Evolutionary conservation across 768 basidiomycete species (phyloP), one percentile per base, ranked within the genome.

Genomic region (Scleroderma bovista): DNA sequence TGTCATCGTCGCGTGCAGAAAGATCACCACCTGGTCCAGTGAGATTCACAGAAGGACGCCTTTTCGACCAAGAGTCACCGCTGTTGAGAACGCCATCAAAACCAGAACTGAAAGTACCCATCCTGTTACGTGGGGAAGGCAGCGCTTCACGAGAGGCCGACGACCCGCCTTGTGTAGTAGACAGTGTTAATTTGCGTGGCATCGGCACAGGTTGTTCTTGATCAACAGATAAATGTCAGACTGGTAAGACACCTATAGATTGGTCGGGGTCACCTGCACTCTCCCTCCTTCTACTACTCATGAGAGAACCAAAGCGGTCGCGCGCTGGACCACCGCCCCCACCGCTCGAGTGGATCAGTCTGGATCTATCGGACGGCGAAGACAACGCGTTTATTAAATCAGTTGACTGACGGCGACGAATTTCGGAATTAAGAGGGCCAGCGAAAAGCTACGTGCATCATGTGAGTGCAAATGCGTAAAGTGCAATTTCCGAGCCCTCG

Each of bases 371-470:
- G 36, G 78, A 67, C 26, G 78, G 72, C 2, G 77, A 77, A 52
- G 74, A 70, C 48, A 84, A 69, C 22, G 84, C 75, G 13, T 81
- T 81, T 53, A 86, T 72, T 57, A 79, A 76, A 70, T 91, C 88
- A 47, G 73, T 80, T 44, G 88, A 87, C 68, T 88, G 88, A 55
- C 91, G 88, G 57, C 86, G 82, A 68, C 89, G 90, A 63, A 87
- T 75, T 60, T 92, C 88, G 51, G 92, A 92, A 72, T 93, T 93
- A 58, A 93, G 75, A 65, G 58, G 73, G 40, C 86, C 83, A 56
- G 86, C 72, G 64, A 92, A 90, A 59, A 93, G 79, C 90, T 92
- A 63, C 37, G 63, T 51, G 52, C 37, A 47, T 65, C 63, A 59
- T 49, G 63, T 67, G 63, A 68, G 59, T 52, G 46, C 60, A 50